phyloP scores from a whole-genome alignment of 306 rosid genomes.

The Cicer arietinum region DNA sequence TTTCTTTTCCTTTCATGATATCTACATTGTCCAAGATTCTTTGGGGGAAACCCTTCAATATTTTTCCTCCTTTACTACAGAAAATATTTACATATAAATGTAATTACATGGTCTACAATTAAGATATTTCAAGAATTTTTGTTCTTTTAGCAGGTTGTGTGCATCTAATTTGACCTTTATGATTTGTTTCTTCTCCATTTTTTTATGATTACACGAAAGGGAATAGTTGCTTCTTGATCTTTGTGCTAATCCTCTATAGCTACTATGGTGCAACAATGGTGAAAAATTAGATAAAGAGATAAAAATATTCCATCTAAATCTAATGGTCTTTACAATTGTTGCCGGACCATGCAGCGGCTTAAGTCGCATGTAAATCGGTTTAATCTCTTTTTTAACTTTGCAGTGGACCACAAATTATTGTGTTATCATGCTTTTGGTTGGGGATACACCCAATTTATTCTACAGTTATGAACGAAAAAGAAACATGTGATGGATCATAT shows the following conservation, averaged over 20 bases:
- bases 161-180: not conserved
- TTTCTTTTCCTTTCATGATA: slow-evolving; percentile 21
- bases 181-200: slow-evolving; percentile 1
- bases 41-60: slow-evolving; percentile 23
- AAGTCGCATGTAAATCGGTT: not conserved
- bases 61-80: slow-evolving; percentile 19
- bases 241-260: too few species aligned
- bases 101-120: slow-evolving; percentile 43
- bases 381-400: not conserved
- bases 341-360: too few species aligned
- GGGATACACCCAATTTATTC: not conserved
- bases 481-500: slow-evolving; percentile 1
- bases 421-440: not conserved
- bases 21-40: slow-evolving; percentile 40
- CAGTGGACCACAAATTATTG: not conserved
- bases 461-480: not conserved
- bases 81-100: slow-evolving; percentile 37
- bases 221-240: not conserved
- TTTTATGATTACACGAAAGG: not conserved
- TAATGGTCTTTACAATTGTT: too few species aligned
- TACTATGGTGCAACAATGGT: too few species aligned
- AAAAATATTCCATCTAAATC: too few species aligned
- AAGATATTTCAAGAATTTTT: slow-evolving; percentile 29
- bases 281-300: too few species aligned
- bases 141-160: not conserved